Percentiles rank a stretch among this genome's conserved stretches.
Evolutionary conservation across 257 asterid genomes (phyloP).

Genomic region (Jacaranda mimosifolia): DNA sequence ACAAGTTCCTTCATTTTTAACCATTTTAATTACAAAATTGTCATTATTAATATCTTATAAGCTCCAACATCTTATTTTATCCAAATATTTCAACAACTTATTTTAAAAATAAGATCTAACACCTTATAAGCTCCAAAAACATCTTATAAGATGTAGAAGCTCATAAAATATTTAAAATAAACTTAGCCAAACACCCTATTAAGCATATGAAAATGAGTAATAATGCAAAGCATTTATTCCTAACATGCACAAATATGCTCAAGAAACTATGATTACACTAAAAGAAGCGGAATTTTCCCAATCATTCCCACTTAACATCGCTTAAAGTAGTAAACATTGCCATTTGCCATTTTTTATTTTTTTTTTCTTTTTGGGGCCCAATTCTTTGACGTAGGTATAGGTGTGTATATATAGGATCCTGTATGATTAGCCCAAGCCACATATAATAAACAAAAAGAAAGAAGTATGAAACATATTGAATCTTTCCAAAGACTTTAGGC

Average conservation of each 20-base stretch:
- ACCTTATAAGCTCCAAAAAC: too few species aligned
- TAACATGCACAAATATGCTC: constrained; percentile 38
- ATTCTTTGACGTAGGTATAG: constrained; percentile 24
- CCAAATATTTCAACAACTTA: too few species aligned
- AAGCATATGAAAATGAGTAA: too few species aligned
- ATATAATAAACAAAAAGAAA: constrained; percentile 6
- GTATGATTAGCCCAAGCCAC: constrained; percentile 19
- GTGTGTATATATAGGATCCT: too few species aligned
- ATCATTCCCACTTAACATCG: constrained; percentile 11
- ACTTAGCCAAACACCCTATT: too few species aligned
- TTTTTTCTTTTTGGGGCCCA: background rate
- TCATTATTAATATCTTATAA: too few species aligned
- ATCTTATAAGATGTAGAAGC: too few species aligned
- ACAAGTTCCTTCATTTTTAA: too few species aligned
- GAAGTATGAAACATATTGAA: constrained; percentile 45
- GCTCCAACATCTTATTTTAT: too few species aligned
- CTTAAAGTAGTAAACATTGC: constrained; percentile 32
- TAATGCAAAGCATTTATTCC: constrained; percentile 13
- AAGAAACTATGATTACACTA: constrained; percentile 32
- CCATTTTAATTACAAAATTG: too few species aligned
- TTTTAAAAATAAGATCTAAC: too few species aligned
- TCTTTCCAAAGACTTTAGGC: constrained; percentile 47
- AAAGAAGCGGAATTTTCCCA: constrained; percentile 23
- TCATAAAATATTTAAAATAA: too few species aligned
- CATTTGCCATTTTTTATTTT: constrained; percentile 3